Percentiles rank a stretch among this genome's conserved stretches.
These are phyloP conservation scores for Mycogone perniciosa DNA, from an alignment of 2,329 filamentous ascomycete genomes.

Conservation along the genomic window DNA sequence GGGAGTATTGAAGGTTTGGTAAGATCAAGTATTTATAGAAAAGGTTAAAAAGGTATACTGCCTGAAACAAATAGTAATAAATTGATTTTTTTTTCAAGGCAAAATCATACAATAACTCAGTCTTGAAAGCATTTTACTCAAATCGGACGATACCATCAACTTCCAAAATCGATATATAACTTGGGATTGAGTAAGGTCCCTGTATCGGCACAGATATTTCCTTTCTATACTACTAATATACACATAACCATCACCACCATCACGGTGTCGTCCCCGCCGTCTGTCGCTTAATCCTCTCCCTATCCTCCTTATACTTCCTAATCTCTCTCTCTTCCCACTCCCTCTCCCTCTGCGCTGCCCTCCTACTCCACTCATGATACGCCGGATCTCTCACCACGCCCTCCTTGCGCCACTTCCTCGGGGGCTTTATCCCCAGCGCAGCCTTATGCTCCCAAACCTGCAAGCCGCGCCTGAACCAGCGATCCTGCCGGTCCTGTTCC, in stretches of 20 bases:
- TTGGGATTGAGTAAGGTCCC: too few species aligned
- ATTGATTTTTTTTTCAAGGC: too few species aligned
- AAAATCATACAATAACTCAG: too few species aligned
- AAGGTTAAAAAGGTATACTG: too few species aligned
- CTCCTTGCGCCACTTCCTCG: conserved; percentile 52
- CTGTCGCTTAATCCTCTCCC: conserved; percentile 15
- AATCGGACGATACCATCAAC: too few species aligned
- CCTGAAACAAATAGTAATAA: too few species aligned
- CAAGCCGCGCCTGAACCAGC: conserved; percentile 58
- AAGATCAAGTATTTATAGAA: too few species aligned
- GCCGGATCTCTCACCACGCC: conserved; percentile 41
- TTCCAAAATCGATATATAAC: too few species aligned
- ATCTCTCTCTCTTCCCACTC: conserved; percentile 26
- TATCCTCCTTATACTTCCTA: conserved; percentile 18
- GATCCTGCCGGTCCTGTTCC: conserved; percentile 48
- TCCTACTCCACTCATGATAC: conserved; percentile 33
- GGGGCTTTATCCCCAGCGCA: conserved; percentile 56
- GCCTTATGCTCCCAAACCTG: conserved; percentile 54
- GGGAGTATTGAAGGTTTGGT: too few species aligned
- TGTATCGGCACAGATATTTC: too few species aligned
- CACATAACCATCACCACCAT: not conserved
- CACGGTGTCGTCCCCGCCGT: not conserved
- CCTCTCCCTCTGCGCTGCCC: conserved; percentile 21
- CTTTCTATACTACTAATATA: not conserved
- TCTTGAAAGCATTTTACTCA: too few species aligned